These are phyloP conservation scores for Microdochium paspali DNA, from an alignment of 2,329 filamentous ascomycete species.

Conservation along the genomic window DNA sequence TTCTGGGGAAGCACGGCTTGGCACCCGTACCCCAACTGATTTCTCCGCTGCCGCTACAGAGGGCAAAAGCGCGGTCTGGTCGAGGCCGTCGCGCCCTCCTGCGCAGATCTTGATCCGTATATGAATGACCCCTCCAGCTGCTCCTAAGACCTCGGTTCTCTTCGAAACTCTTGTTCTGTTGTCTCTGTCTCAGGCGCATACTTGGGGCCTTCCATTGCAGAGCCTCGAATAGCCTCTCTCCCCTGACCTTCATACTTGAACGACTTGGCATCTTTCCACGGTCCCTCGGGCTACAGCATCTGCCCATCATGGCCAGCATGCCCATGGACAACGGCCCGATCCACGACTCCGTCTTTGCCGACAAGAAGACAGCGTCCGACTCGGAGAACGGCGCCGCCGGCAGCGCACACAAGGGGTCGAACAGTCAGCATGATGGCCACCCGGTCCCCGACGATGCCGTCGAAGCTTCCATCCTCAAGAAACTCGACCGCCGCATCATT, in stretches of 20 bases:
- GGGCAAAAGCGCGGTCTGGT: not conserved
- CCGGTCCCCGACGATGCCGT: not conserved
- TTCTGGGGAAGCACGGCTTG: not conserved
- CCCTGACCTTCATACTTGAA: not conserved
- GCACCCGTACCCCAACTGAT: not conserved
- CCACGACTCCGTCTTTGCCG: not conserved
- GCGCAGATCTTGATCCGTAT: not conserved
- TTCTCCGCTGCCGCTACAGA: too few species aligned
- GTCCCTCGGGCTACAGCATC: not conserved
- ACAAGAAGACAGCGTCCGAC: not conserved
- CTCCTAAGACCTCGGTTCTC: too few species aligned
- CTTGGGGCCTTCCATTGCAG: too few species aligned
- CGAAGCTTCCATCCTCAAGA: not conserved
- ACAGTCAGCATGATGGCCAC: not conserved
- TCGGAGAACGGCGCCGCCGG: not conserved
- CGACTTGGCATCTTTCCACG: not conserved
- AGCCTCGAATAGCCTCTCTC: too few species aligned
- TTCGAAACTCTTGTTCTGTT: too few species aligned
- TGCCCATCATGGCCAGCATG: not conserved
- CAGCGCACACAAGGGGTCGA: not conserved
- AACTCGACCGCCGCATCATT: constrained; percentile 16
- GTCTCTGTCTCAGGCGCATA: too few species aligned
- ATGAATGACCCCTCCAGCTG: too few species aligned
- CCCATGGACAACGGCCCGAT: not conserved
- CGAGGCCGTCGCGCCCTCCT: not conserved